Evolutionary conservation across 1,139 yeast species (phyloP).

Genomic region (Candida sanyaensis): DNA sequence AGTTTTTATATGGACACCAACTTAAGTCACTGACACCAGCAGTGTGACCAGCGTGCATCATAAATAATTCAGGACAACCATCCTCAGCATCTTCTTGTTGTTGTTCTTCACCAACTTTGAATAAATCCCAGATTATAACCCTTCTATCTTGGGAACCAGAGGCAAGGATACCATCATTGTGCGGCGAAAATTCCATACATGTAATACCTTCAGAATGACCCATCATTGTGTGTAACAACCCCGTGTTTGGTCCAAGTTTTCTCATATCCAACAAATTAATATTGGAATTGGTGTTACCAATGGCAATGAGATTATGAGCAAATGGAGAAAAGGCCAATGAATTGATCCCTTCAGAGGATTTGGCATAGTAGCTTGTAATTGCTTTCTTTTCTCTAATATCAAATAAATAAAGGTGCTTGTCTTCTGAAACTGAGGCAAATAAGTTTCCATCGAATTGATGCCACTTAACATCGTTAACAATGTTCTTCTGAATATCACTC

Average conservation of each 20-base stretch:
- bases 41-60: constrained; percentile 90
- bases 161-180: constrained; percentile 69
- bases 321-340: constrained; percentile 66
- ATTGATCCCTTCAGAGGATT: constrained; percentile 52
- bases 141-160: constrained; percentile 75
- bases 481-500: constrained; percentile 43
- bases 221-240: constrained; percentile 65
- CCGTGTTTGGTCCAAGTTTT: constrained; percentile 28
- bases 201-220: constrained; percentile 76
- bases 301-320: constrained; percentile 58
- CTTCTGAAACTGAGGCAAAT: constrained; percentile 76
- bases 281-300: constrained; percentile 71
- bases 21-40: constrained; percentile 72
- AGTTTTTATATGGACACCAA: constrained; percentile 68
- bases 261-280: constrained; percentile 64
- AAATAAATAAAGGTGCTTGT: constrained; percentile 44
- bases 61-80: constrained; percentile 77
- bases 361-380: constrained; percentile 30
- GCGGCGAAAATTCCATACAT: constrained; percentile 70
- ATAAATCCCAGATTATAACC: constrained; percentile 72
- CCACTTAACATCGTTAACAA: constrained; percentile 79
- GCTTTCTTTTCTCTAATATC: constrained; percentile 40
- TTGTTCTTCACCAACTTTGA: constrained; percentile 76
- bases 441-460: constrained; percentile 49
- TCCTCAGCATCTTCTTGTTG: constrained; percentile 77